phyloP scores from a whole-genome alignment of 176 grass and related monocot genomes.

The Secale cereale region DNA sequence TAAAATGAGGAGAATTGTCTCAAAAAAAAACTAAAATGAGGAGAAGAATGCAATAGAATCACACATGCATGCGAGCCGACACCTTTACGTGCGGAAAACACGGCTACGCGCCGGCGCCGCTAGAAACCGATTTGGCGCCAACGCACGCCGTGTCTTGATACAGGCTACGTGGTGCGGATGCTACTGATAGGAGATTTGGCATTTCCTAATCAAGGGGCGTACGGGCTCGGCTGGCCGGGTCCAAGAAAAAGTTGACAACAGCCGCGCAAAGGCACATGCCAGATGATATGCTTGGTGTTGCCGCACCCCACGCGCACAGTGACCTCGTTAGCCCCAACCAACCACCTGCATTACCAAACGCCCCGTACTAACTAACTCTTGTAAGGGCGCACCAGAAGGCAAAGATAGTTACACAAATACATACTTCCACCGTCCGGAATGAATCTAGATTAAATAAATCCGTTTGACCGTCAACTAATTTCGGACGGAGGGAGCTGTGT shows the following conservation, averaged over 20 bases:
- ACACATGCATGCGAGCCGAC: too few species aligned
- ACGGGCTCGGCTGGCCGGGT: not conserved
- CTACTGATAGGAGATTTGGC: not conserved
- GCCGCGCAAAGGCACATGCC: not conserved
- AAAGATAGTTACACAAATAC: not conserved
- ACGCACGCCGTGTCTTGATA: not conserved
- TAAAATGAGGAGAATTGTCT: too few species aligned
- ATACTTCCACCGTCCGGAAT: too few species aligned
- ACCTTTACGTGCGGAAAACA: too few species aligned
- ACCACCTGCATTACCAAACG: slow-evolving; percentile 8
- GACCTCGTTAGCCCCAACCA: not conserved
- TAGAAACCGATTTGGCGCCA: not conserved
- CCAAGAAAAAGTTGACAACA: not conserved
- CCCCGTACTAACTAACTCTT: not conserved
- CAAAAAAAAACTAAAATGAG: too few species aligned
- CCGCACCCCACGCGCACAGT: not conserved
- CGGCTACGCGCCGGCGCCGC: too few species aligned
- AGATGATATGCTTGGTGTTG: not conserved
- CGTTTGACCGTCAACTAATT: too few species aligned
- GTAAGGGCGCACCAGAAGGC: not conserved
- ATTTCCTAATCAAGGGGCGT: too few species aligned
- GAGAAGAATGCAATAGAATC: too few species aligned
- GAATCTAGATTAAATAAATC: too few species aligned
- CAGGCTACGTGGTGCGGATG: not conserved
- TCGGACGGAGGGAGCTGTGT: too few species aligned